Conservation (phyloP, 1,284 basidiomycete species). For the Puccinia sorghi region DNA sequence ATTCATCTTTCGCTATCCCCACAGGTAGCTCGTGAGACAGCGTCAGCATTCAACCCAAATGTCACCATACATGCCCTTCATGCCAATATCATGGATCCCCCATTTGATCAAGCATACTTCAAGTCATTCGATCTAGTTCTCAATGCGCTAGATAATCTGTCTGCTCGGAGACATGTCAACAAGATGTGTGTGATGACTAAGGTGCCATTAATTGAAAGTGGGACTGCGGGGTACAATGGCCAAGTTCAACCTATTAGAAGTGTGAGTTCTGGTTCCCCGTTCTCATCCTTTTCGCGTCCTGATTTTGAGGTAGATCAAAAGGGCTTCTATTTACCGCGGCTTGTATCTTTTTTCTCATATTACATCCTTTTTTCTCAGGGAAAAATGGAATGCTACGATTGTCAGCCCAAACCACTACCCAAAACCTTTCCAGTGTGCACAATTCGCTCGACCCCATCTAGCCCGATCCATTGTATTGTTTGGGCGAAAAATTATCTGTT, state of each 20-base stretch:
- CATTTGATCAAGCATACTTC: constrained; percentile 85
- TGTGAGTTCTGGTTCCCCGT: constrained; percentile 64
- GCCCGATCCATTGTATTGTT: constrained; percentile 97
- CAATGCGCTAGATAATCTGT: constrained; percentile 94
- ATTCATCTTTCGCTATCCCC: background rate
- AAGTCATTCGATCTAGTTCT: constrained; percentile 85
- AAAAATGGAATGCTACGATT: constrained; percentile 86
- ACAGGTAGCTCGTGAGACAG: constrained; percentile 84
- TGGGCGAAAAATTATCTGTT: constrained; percentile 99
- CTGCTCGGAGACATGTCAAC: constrained; percentile 90
- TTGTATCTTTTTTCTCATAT: background rate
- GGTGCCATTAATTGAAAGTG: constrained; percentile 91
- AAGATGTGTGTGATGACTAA: constrained; percentile 91
- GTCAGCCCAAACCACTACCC: constrained; percentile 80
- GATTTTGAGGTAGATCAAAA: background rate
- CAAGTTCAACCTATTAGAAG: constrained; percentile 65
- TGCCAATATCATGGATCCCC: constrained; percentile 90
- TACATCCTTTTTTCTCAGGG: constrained; percentile 63
- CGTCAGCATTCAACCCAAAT: constrained; percentile 85
- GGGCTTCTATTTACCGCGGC: background rate
- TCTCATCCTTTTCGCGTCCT: constrained; percentile 14
- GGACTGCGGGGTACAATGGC: constrained; percentile 92
- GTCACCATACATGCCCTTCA: constrained; percentile 85
- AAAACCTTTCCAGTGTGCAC: constrained; percentile 98
- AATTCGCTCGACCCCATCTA: constrained; percentile 93